Evolutionary conservation across 2,329 filamentous ascomycete genomes (phyloP).

Genomic region (Aspergillus caelatus): DNA sequence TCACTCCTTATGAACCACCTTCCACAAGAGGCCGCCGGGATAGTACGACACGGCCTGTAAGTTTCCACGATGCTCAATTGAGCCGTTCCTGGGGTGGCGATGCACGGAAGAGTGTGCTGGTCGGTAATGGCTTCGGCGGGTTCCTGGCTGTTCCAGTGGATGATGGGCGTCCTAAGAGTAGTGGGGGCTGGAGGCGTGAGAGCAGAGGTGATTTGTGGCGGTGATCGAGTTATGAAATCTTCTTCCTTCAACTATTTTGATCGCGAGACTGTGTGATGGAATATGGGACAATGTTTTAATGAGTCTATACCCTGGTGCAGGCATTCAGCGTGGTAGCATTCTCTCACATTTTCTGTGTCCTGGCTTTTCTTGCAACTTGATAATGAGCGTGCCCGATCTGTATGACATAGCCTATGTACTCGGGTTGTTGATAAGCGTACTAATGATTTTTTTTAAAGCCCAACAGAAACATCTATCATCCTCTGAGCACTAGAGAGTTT

Average conservation of each 20-base stretch:
- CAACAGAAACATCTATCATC: background rate
- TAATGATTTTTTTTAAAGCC: background rate
- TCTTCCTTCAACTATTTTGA: constrained; percentile 4
- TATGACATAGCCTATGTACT: background rate
- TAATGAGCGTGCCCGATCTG: background rate
- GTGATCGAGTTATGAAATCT: constrained; percentile 16
- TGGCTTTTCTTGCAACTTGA: background rate
- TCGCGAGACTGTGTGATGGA: background rate
- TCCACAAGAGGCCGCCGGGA: constrained; percentile 38
- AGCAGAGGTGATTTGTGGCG: constrained; percentile 45
- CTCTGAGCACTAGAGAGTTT: too few relatives aligned
- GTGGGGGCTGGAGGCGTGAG: constrained; percentile 33
- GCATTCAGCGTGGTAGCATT: background rate
- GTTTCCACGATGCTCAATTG: constrained; percentile 48
- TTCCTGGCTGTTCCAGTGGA: constrained; percentile 66
- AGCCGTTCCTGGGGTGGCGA: constrained; percentile 63
- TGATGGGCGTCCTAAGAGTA: constrained; percentile 44
- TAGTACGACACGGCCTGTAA: constrained; percentile 49
- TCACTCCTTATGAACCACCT: constrained; percentile 61
- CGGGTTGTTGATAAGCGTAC: background rate
- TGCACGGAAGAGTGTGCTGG: constrained; percentile 63
- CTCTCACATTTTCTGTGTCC: background rate
- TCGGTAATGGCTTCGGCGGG: constrained; percentile 68
- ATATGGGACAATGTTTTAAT: constrained; percentile 10
- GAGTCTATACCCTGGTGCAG: constrained; percentile 11